Evolutionary conservation across 2,329 filamentous ascomycete species (phyloP), one percentile per base, ranked within the genome.

Genomic region (Fusarium sp.): DNA sequence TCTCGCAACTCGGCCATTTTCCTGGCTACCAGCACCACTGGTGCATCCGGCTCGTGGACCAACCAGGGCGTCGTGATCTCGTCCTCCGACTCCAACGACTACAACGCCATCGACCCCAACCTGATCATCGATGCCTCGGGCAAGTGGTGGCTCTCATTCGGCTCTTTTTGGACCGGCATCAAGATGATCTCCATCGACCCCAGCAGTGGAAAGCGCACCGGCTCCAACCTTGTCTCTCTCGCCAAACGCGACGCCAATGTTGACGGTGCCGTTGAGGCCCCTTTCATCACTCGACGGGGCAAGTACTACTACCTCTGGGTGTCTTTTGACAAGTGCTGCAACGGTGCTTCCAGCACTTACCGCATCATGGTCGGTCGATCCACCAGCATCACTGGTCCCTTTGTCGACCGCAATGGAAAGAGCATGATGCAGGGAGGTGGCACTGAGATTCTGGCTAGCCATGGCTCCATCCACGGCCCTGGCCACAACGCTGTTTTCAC

Each of bases 301-400:
- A 75, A 71, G 67, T 81, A 74, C 54, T 81, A 81, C 70, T 81
- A 81, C 61, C 78, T 81, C n/a, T 81, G 79, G 78, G 77, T 78
- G 2, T 80, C 80, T 0, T 81, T 81, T 16, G 80, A 81, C 62
- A 76, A 65, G 42, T 81, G 80, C 74, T 81, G 80, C 27, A 45
- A 71, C 6, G 80, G 80, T 25, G 78, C 78, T 14, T 60, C 70
- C 2, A 81, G 79, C 74, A 81, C 80, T 0, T 81, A 81, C 52
- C 78, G 80, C 13, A 73, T 78, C 58, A 81, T 81, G 80, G 80
- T 81, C n/a, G 80, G 80, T 7, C 79, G 80, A 0, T 81, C 80
- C 9, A 78, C 59, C 40, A 80, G 72, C 57, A 63, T 81, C 6
- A 77, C 76, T 0, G 80, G 80, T 2, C 80, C 80, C 1, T 81